Evolutionary conservation across 176 grass and related monocot species (phyloP).

Genomic region (Thalia dealbata): DNA sequence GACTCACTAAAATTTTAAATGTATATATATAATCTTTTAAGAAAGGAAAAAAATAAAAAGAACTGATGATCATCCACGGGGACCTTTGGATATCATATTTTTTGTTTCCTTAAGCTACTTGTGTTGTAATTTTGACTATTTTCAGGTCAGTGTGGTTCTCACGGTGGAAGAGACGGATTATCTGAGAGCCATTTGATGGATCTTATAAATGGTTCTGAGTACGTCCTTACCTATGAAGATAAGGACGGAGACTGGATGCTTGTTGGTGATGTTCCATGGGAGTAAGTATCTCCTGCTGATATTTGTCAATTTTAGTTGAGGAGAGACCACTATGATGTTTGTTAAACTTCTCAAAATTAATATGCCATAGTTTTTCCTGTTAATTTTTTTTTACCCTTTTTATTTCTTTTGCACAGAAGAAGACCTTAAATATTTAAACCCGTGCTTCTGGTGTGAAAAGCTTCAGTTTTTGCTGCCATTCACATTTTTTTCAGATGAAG

Average conservation of each 20-base stretch:
- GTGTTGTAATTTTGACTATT: conserved; percentile 16
- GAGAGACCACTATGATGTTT: background rate
- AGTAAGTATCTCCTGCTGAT: conserved; percentile 31
- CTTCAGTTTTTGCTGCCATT: too few relatives aligned
- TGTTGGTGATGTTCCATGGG: conserved; percentile 80
- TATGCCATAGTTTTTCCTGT: background rate
- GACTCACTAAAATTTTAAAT: too few relatives aligned
- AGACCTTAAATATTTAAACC: too few relatives aligned
- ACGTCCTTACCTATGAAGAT: conserved; percentile 84
- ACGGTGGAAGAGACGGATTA: conserved; percentile 38
- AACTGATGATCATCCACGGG: background rate
- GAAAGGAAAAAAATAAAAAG: background rate
- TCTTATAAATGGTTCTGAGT: conserved; percentile 44
- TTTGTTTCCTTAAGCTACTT: background rate
- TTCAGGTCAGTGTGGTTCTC: conserved; percentile 23
- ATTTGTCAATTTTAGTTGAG: background rate
- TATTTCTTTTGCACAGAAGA: too few relatives aligned
- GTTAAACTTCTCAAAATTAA: background rate
- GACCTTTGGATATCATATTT: background rate
- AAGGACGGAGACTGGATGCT: conserved; percentile 88
- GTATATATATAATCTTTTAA: too few relatives aligned
- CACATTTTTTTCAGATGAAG: too few relatives aligned
- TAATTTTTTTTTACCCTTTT: background rate
- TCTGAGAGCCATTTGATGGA: conserved; percentile 32
- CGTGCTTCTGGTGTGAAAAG: too few relatives aligned